Base-by-base conservation (phyloP, 2,329 filamentous ascomycete genomes). In the Aspergillus neotritici region DNA sequence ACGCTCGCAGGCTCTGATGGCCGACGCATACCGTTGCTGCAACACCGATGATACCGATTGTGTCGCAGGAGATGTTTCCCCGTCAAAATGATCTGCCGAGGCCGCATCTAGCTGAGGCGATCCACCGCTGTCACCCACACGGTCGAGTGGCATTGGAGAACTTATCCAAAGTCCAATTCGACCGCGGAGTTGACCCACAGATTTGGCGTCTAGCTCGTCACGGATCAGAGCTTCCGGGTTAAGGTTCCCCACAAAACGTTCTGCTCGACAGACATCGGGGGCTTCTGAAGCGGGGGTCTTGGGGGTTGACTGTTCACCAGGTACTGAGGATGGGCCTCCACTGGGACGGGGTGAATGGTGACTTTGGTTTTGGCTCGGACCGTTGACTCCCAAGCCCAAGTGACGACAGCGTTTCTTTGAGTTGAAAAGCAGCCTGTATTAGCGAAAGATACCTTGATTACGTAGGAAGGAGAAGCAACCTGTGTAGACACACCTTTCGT, bases 151-250 rank as follows among this genome's bases (percentile, higher is more conserved):
- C 11, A 46, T 37, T 14, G 55, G 40, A 4, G 61, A 55, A 34
- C 51, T 61, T 34, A 65, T 58, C 61, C 61, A 64, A 25, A 65
- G 51, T 9, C 62, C 62, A 37, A 65, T 51, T 8, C 52, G 58
- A 48, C 60, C 56, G 13, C 60, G 52, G 37, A 58, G 47, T 34
- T 56, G 55, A 35, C 41, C 58, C 7, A 50, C 51, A 15, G 43
- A 44, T 6, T 55, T 34, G 15, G 51, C 57, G 34, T 61, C 48
- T 10, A 65, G 35, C 36, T 51, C 55, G 40, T 66, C 64, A 13
- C 60, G 55, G 42, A 69, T 63, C 5, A 66, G 53, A 28, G 66
- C 62, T 52, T 69, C 66, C 5, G 66, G 66, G 40, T 68, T 69
- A 2, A 67, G 53, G 40, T 69, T 64, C 25, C 66, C 65, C 15